phyloP scores from a whole-genome alignment of 2,329 filamentous ascomycete species.

The Penicillium fuscoglaucum region DNA sequence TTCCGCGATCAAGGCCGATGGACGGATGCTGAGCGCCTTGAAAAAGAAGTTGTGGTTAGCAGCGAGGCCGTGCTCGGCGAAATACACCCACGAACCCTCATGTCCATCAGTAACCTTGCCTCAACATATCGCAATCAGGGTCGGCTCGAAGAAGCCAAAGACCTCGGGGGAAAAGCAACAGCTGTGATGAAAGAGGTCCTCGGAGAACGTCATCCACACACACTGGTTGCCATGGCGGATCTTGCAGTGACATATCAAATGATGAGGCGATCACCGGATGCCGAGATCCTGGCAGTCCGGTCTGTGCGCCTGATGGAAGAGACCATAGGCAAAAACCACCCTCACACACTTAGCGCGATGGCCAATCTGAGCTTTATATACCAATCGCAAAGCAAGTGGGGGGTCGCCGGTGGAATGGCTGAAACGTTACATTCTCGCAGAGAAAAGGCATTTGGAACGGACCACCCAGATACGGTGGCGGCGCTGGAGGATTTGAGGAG shows the following conservation, averaged over 20 bases:
- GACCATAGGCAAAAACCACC: conserved; percentile 12
- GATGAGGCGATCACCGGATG: conserved; percentile 2
- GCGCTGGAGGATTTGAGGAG: conserved; percentile 12
- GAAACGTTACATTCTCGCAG: conserved; percentile 10
- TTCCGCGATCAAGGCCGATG: conserved; percentile 14
- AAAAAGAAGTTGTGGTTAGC: conserved; percentile 12
- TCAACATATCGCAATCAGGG: conserved; percentile 15
- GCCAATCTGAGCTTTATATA: conserved; percentile 16
- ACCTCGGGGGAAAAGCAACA: conserved; percentile 12
- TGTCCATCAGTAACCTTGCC: conserved; percentile 20
- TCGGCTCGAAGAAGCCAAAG: conserved; percentile 14
- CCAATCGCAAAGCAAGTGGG: conserved; percentile 17
- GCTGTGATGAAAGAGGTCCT: conserved; percentile 7
- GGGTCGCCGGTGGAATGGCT: conserved; percentile 5
- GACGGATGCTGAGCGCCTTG: conserved; percentile 16
- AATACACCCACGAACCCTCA: conserved; percentile 18
- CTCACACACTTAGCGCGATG: conserved; percentile 12
- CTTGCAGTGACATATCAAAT: conserved; percentile 14
- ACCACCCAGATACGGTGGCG: conserved; percentile 13
- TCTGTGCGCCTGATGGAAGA: conserved; percentile 12
- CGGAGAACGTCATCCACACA: conserved; percentile 14
- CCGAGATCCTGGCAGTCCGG: neutral
- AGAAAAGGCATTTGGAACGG: conserved; percentile 1
- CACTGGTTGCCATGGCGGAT: conserved; percentile 10
- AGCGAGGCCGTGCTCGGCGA: conserved; percentile 11